Conservation (phyloP, 2,329 filamentous ascomycete species). For the Rhynchosporium secalis region DNA sequence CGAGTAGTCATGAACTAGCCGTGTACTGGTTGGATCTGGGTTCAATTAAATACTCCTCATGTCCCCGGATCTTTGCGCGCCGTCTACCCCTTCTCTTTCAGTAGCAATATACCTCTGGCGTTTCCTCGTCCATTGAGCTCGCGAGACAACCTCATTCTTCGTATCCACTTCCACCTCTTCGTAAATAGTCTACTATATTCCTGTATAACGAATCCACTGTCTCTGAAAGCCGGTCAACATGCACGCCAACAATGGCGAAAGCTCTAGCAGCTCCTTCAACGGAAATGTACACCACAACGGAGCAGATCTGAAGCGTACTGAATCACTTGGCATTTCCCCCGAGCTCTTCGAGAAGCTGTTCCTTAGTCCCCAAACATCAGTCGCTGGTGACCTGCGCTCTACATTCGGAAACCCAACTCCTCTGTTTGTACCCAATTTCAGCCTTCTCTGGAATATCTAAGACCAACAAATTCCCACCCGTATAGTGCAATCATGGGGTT, state of each 20-base stretch:
- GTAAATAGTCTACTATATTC: not conserved
- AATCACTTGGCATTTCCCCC: conserved; percentile 47
- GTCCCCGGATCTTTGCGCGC: not conserved
- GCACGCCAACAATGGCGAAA: not conserved
- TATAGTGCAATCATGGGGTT: conserved; percentile 54
- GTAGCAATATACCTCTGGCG: not conserved
- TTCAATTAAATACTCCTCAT: not conserved
- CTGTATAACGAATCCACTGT: too few species aligned
- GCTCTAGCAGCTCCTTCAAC: not conserved
- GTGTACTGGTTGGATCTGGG: not conserved
- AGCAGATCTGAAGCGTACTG: conserved; percentile 1
- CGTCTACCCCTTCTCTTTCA: not conserved
- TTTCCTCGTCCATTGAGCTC: not conserved
- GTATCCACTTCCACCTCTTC: not conserved
- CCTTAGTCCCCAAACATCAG: conserved; percentile 53
- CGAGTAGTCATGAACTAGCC: not conserved
- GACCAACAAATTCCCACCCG: too few species aligned
- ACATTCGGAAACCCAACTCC: conserved; percentile 63
- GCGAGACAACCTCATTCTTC: not conserved
- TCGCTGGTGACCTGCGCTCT: conserved; percentile 54
- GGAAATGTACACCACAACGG: not conserved
- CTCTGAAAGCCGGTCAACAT: not conserved
- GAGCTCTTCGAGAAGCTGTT: conserved; percentile 66
- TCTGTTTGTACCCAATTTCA: conserved; percentile 45
- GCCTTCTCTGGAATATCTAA: too few species aligned